phyloP scores from a whole-genome alignment of 129 eudicot species.

The Daucus carota region DH1_v3.0 NC_030381.2:28117501-28118000 shows the following conservation, averaged over 20 bases:
- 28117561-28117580: constrained; percentile 92
- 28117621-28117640: constrained; percentile 9
- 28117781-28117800: background rate
- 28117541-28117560: constrained; percentile 98
- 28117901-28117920: background rate
- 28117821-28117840: background rate
- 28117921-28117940: background rate
- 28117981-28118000: background rate
- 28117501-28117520: constrained; percentile 79
- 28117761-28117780: background rate
- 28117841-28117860: background rate
- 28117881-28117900: background rate
- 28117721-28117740: background rate
- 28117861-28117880: no score
- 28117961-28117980: no score
- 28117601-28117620: no score
- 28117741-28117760: background rate
- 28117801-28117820: background rate
- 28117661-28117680: background rate
- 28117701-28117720: no score
- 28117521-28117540: constrained; percentile 99
- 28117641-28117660: background rate
- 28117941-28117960: no score
- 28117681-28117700: background rate
- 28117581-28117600: background rate